Conservation (phyloP, 1,284 basidiomycete species). For the Tilletiaria anomala region DNA sequence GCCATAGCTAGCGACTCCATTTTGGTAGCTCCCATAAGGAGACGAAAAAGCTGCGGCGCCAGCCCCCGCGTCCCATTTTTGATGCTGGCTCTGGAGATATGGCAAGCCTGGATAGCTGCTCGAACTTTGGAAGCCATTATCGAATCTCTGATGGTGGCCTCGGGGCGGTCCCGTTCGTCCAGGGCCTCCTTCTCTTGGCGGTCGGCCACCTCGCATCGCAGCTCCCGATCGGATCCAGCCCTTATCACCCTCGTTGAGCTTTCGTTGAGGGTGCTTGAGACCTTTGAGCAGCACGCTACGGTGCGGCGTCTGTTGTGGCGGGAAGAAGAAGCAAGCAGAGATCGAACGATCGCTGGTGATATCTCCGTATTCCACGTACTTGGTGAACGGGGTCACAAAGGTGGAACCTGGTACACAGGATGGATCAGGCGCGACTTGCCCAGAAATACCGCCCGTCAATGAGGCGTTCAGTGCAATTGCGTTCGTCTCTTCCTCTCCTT, state of each 20-base stretch:
- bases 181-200: constrained; percentile 12
- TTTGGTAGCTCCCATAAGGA: too few relatives aligned
- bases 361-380: constrained; percentile 46
- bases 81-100: too few relatives aligned
- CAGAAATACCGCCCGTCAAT: constrained; percentile 63
- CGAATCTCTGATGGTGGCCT: background rate
- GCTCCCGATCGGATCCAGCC: constrained; percentile 50
- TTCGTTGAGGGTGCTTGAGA: constrained; percentile 50
- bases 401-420: constrained; percentile 81
- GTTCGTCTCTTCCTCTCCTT: constrained; percentile 4
- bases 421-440: constrained; percentile 65
- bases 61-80: too few relatives aligned
- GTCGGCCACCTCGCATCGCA: constrained; percentile 29
- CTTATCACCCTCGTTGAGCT: constrained; percentile 59
- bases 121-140: too few relatives aligned
- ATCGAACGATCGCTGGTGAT: constrained; percentile 74
- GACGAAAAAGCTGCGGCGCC: too few relatives aligned
- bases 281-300: constrained; percentile 69
- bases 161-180: constrained; percentile 6
- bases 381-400: constrained; percentile 58
- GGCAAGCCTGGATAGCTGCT: too few relatives aligned
- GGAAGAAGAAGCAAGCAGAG: constrained; percentile 77
- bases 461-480: constrained; percentile 52
- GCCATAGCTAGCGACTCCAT: too few relatives aligned
- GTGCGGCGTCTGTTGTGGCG: constrained; percentile 69